phyloP scores from a whole-genome alignment of 2,329 filamentous ascomycete genomes.

The Boeremia exigua region DNA sequence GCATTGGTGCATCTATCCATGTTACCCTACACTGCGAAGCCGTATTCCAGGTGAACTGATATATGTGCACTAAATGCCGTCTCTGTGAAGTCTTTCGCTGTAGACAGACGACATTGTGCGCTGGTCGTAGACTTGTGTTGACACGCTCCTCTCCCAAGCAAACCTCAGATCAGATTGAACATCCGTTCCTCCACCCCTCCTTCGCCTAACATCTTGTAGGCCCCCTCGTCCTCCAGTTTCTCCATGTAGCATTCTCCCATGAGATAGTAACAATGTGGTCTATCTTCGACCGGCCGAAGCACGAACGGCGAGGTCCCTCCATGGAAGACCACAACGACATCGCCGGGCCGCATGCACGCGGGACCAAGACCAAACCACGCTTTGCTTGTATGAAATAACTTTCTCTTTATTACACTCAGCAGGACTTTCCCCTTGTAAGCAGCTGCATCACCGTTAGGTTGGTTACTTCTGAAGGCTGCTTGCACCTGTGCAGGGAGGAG shows the following conservation, averaged over 20 bases:
- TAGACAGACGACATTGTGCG: no score
- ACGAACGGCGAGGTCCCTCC: not conserved
- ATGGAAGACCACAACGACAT: constrained; percentile 6
- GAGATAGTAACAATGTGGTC: not conserved
- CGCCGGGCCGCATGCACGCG: not conserved
- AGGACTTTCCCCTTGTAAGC: not conserved
- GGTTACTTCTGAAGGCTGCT: not conserved
- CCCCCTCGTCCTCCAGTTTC: not conserved
- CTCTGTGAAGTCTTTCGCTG: no score
- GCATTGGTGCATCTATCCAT: not conserved
- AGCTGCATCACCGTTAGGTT: not conserved
- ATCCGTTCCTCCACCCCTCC: not conserved
- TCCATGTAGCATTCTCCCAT: constrained; percentile 9
- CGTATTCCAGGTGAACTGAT: no score
- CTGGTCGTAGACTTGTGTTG: no score
- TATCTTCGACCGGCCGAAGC: not conserved
- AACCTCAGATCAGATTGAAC: not conserved
- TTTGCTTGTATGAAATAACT: not conserved
- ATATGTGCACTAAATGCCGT: no score
- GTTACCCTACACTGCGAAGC: no score
- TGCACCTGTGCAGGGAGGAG: no score
- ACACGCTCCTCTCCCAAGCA: no score
- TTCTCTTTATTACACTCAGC: not conserved
- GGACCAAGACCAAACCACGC: constrained; percentile 6
- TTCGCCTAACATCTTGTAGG: not conserved